phyloP scores from a whole-genome alignment of 177 flowering plant species.

The Telopea speciosissima region DNA sequence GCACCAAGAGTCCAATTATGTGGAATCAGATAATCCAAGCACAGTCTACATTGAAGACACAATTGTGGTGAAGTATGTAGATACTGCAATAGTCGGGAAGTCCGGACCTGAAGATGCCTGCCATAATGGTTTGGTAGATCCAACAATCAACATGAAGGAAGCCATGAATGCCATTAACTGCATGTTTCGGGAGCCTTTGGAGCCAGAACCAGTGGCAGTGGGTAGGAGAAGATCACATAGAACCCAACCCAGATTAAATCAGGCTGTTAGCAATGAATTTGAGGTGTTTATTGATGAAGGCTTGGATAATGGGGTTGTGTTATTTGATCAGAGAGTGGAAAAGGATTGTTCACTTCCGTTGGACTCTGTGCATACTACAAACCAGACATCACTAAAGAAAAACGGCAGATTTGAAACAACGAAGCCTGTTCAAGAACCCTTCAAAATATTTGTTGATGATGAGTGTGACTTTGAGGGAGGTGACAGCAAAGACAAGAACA shows the following conservation, averaged over 20 bases:
- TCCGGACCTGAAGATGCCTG: conserved; percentile 81
- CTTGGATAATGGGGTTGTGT: conserved; percentile 22
- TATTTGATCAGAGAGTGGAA: conserved; percentile 17
- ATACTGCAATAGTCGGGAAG: conserved; percentile 66
- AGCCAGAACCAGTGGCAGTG: conserved; percentile 31
- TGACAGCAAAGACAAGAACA: conserved; percentile 15
- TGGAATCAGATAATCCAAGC: conserved; percentile 16
- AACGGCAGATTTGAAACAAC: conserved; percentile 5
- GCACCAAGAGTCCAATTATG: background rate
- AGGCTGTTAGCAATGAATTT: conserved; percentile 29
- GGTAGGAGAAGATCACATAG: conserved; percentile 29
- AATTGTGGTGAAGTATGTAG: conserved; percentile 63
- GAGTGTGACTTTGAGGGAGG: conserved; percentile 24
- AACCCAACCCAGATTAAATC: conserved; percentile 27
- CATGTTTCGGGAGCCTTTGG: conserved; percentile 90
- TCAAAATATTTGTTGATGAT: conserved; percentile 58
- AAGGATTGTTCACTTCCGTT: conserved; percentile 1
- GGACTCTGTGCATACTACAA: conserved; percentile 1
- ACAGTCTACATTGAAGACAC: conserved; percentile 49
- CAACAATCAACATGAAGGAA: conserved; percentile 84
- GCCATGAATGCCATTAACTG: conserved; percentile 81
- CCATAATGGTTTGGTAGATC: conserved; percentile 95
- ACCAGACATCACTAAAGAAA: conserved; percentile 6
- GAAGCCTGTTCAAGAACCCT: conserved; percentile 34
- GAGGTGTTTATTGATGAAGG: conserved; percentile 60